Conservation (phyloP, 257 asterid genomes). For the Plantago major region DNA sequence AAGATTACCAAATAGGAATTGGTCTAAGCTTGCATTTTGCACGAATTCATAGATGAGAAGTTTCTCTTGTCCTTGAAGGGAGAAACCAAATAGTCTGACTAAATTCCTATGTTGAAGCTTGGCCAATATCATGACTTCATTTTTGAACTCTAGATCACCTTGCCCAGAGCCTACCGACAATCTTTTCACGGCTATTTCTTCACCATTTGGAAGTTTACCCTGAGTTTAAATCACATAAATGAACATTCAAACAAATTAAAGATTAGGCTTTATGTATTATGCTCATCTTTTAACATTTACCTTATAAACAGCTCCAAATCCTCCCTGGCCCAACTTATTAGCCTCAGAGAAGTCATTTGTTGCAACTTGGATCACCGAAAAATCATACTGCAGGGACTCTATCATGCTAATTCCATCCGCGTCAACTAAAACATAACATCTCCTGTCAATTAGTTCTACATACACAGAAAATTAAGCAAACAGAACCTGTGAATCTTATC, state of each 20-base stretch:
- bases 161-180: not conserved
- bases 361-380: not conserved
- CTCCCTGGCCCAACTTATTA: not conserved
- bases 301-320: no score
- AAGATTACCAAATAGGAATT: no score
- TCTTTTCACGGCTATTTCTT: constrained; percentile 6
- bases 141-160: constrained; percentile 8
- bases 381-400: not conserved
- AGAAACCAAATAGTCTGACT: no score
- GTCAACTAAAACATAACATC: not conserved
- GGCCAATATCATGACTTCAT: no score
- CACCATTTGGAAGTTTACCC: not conserved
- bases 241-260: not conserved
- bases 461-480: no score
- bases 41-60: no score
- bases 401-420: not conserved
- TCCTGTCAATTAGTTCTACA: not conserved
- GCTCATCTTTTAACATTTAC: not conserved
- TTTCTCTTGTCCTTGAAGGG: no score
- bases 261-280: not conserved
- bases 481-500: not conserved
- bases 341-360: not conserved
- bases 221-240: not conserved
- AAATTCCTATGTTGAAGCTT: no score
- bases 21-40: no score